Conservation (phyloP, 768 basidiomycete genomes). For the Tephrocybe sp. region DNA sequence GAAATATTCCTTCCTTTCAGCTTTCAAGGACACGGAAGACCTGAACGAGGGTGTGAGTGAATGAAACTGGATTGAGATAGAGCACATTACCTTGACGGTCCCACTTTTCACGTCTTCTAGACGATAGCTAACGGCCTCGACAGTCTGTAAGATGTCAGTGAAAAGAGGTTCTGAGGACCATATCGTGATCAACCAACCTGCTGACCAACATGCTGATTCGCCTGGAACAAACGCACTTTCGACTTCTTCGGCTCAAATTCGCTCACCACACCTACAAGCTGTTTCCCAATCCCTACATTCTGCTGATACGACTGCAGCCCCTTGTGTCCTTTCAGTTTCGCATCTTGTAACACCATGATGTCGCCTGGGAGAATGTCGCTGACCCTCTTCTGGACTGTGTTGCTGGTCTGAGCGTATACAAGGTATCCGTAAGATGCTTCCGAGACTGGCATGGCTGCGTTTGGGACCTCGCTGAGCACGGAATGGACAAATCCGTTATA, state of each 20-base stretch:
- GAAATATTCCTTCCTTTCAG: too few species aligned
- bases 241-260: constrained; percentile 87
- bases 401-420: constrained; percentile 69
- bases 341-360: constrained; percentile 70
- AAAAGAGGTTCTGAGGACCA: constrained; percentile 42
- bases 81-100: background rate
- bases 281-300: constrained; percentile 47
- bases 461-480: constrained; percentile 64
- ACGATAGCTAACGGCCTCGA: too few species aligned
- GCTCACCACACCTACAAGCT: constrained; percentile 69
- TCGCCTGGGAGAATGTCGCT: constrained; percentile 90
- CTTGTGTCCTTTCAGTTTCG: constrained; percentile 76
- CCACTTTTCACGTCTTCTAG: too few species aligned
- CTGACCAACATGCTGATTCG: constrained; percentile 81
- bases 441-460: constrained; percentile 40
- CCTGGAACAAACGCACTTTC: constrained; percentile 83
- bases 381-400: constrained; percentile 63
- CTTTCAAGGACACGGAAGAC: constrained; percentile 41
- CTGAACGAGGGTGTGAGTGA: constrained; percentile 16
- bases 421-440: constrained; percentile 64
- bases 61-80: constrained; percentile 51
- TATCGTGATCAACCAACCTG: constrained; percentile 84
- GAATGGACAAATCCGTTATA: constrained; percentile 74
- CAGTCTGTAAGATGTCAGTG: constrained; percentile 21
- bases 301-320: constrained; percentile 74